Percentiles rank a stretch among this genome's conserved stretches.
Conservation (phyloP, 768 basidiomycete species). For the Russula sp. region DNA sequence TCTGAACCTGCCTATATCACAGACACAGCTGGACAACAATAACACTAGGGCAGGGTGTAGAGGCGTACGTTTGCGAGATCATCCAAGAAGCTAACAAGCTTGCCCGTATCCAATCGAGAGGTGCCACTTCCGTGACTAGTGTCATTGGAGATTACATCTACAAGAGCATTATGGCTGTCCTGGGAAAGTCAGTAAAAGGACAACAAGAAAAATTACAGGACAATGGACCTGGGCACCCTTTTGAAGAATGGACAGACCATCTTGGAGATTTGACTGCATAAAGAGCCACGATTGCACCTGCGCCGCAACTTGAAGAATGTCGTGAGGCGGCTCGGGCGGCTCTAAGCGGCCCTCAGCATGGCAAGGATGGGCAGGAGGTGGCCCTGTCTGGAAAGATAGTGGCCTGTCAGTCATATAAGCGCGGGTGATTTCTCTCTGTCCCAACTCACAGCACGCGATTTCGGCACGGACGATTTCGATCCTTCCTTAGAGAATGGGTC, state of each 20-base stretch:
- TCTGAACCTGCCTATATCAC: conserved; percentile 2
- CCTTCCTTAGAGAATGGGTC: not conserved
- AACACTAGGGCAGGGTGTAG: not conserved
- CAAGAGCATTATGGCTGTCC: conserved; percentile 6
- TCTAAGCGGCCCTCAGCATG: not conserved
- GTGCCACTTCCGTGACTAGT: not conserved
- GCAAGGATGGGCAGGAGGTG: not conserved
- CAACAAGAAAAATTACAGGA: not conserved
- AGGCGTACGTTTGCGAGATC: conserved; percentile 9
- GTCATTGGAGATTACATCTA: not conserved
- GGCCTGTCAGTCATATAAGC: no score
- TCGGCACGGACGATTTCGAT: not conserved
- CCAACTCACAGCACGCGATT: not conserved
- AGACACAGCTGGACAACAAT: not conserved
- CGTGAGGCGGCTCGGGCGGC: not conserved
- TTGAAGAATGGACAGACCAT: conserved; percentile 39
- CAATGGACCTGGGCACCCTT: conserved; percentile 26
- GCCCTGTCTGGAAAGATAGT: not conserved
- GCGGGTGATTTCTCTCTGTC: not conserved
- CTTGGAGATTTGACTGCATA: conserved; percentile 51
- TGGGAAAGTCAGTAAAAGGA: not conserved
- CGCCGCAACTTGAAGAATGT: conserved; percentile 41
- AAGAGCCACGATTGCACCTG: conserved; percentile 53
- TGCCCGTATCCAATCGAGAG: not conserved
- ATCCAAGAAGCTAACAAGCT: conserved; percentile 8